Conservation (phyloP, 768 basidiomycete species). For the Suillus discolor region DNA sequence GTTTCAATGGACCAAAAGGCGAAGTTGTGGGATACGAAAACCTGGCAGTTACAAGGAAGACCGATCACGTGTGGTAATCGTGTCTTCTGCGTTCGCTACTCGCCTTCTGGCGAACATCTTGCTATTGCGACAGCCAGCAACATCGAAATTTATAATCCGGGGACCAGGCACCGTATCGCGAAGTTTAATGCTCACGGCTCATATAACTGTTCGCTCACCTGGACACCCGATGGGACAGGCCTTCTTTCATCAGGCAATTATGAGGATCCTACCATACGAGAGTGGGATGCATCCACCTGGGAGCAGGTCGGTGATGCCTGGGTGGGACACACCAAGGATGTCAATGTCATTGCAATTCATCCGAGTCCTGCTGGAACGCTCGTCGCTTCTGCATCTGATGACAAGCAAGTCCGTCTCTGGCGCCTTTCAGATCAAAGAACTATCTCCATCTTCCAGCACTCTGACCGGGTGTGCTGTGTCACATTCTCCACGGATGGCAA, state of each 20-base stretch:
- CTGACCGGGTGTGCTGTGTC: not conserved
- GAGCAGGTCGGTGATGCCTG: not conserved
- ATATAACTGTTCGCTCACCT: not conserved
- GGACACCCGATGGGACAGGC: not conserved
- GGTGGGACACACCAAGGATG: not conserved
- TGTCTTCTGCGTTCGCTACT: slow-evolving; percentile 1
- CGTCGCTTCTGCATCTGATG: not conserved
- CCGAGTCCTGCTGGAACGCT: not conserved
- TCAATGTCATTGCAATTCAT: not conserved
- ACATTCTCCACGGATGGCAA: not conserved
- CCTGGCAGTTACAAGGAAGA: not conserved
- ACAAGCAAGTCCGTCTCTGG: not conserved
- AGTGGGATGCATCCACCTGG: not conserved
- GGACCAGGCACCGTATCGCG: not conserved
- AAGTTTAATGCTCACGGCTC: not conserved
- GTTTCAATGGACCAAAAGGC: not conserved
- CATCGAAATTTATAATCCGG: not conserved
- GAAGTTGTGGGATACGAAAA: not conserved
- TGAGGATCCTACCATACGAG: not conserved
- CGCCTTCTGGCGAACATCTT: not conserved
- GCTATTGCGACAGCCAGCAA: not conserved
- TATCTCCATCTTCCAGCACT: not conserved
- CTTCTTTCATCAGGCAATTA: not conserved
- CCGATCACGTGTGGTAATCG: not conserved
- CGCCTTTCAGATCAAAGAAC: not conserved